These are phyloP conservation scores for Stylosanthes scabra DNA, from an alignment of 331 rosid genomes.

Conservation along the genomic window DNA sequence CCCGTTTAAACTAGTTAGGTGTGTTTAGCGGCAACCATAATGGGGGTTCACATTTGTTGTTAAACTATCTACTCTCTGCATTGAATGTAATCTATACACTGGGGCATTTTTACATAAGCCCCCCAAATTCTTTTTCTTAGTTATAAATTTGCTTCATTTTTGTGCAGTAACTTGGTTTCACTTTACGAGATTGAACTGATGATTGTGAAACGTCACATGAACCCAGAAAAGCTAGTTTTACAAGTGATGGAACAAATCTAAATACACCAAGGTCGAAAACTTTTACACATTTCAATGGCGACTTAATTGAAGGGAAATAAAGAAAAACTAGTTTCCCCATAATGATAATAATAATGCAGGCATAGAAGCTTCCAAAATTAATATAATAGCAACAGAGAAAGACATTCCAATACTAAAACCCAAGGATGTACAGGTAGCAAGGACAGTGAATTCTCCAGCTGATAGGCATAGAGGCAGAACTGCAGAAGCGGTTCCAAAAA, in stretches of 20 bases:
- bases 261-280: too few species aligned
- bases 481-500: constrained; percentile 43
- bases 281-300: background rate
- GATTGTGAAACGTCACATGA: background rate
- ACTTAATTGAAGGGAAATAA: background rate
- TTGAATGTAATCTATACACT: background rate
- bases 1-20: background rate
- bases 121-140: background rate
- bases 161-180: background rate
- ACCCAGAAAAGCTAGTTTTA: too few species aligned
- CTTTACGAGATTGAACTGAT: background rate
- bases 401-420: constrained; percentile 31
- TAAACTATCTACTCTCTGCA: background rate
- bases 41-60: constrained; percentile 17
- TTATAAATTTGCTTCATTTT: background rate
- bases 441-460: constrained; percentile 26
- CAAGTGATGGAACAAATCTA: constrained; percentile 12
- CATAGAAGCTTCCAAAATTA: constrained; percentile 20
- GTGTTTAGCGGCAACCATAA: background rate
- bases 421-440: constrained; percentile 40
- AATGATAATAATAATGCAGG: background rate
- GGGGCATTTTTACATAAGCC: constrained; percentile 2
- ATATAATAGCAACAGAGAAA: constrained; percentile 27
- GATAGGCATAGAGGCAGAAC: constrained; percentile 22
- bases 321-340: background rate